phyloP scores from a whole-genome alignment of 805 yeast genomes.

The Lipomyces oligophaga region DNA sequence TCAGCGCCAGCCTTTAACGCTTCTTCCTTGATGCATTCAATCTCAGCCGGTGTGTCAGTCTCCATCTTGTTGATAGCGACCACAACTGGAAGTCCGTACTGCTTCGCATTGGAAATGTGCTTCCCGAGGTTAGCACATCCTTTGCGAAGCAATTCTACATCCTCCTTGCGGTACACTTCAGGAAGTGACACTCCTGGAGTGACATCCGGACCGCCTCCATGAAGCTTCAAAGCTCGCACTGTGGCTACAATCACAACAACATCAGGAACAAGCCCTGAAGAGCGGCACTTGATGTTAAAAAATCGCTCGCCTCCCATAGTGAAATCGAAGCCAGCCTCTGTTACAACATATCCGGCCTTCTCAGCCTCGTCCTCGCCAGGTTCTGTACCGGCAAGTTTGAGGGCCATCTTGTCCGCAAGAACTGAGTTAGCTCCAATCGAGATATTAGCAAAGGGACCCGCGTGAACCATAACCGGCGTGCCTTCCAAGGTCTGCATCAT shows the following conservation, averaged over 20 bases:
- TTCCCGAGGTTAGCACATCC: slow-evolving; percentile 89
- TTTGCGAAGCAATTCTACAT: slow-evolving; percentile 66
- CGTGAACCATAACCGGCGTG: slow-evolving; percentile 95
- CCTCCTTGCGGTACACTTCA: slow-evolving; percentile 71
- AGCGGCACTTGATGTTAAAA: slow-evolving; percentile 90
- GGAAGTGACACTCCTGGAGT: slow-evolving; percentile 90
- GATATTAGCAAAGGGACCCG: slow-evolving; percentile 97
- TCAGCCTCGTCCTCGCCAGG: slow-evolving; percentile 41
- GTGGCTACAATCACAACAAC: slow-evolving; percentile 93
- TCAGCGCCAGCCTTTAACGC: slow-evolving; percentile 89
- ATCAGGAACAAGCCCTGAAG: slow-evolving; percentile 84
- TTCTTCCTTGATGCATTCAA: slow-evolving; percentile 71
- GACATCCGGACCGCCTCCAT: slow-evolving; percentile 97
- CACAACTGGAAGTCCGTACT: slow-evolving; percentile 85
- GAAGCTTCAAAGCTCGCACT: slow-evolving; percentile 91
- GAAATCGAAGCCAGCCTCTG: slow-evolving; percentile 98
- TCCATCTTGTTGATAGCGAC: slow-evolving; percentile 90
- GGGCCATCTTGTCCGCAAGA: slow-evolving; percentile 86
- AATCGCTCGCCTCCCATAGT: slow-evolving; percentile 99
- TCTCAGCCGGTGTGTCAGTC: slow-evolving; percentile 76
- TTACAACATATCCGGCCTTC: slow-evolving; percentile 74
- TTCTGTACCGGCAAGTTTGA: slow-evolving; percentile 76
- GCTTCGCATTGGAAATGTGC: slow-evolving; percentile 80
- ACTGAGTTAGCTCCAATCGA: slow-evolving; percentile 96
- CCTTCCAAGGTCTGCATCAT: slow-evolving; percentile 97